Evolutionary conservation across 2,329 filamentous ascomycete species (phyloP).

Genomic region (Pseudogymnoascus sp.): DNA sequence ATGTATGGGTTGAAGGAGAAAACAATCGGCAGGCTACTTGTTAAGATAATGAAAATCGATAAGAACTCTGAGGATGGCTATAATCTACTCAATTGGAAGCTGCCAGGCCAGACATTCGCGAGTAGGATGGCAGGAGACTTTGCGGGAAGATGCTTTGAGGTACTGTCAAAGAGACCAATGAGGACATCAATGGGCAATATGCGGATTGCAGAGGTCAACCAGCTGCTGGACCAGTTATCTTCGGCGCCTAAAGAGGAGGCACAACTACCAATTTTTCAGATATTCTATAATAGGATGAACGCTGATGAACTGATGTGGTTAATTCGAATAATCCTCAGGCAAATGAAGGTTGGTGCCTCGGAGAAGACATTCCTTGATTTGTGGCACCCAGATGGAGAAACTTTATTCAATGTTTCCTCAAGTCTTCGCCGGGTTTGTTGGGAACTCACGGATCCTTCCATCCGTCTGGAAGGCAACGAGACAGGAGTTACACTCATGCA

Average conservation of each 20-base stretch:
- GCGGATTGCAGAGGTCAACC: slow-evolving; percentile 85
- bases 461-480: slow-evolving; percentile 69
- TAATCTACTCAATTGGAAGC: slow-evolving; percentile 84
- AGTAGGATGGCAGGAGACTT: slow-evolving; percentile 80
- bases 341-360: slow-evolving; percentile 67
- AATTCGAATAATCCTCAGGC: slow-evolving; percentile 83
- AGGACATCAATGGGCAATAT: slow-evolving; percentile 66
- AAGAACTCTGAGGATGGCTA: slow-evolving; percentile 84
- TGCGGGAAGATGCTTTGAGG: slow-evolving; percentile 79
- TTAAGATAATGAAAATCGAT: slow-evolving; percentile 87
- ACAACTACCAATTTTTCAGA: slow-evolving; percentile 71
- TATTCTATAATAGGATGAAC: slow-evolving; percentile 88
- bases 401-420: slow-evolving; percentile 82
- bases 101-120: slow-evolving; percentile 62
- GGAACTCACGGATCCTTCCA: slow-evolving; percentile 71
- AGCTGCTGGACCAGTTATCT: slow-evolving; percentile 71
- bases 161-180: slow-evolving; percentile 78
- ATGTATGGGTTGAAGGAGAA: slow-evolving; percentile 95
- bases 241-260: slow-evolving; percentile 72
- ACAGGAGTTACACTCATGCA: slow-evolving; percentile 77
- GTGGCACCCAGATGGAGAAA: slow-evolving; percentile 74
- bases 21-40: slow-evolving; percentile 80
- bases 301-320: slow-evolving; percentile 91
- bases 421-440: slow-evolving; percentile 88
- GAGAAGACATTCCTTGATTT: slow-evolving; percentile 81